Evolutionary conservation across 73 alveolate genomes (phyloP), one percentile per base, ranked within the genome.

Genomic region (Uronychia binucleata): DNA sequence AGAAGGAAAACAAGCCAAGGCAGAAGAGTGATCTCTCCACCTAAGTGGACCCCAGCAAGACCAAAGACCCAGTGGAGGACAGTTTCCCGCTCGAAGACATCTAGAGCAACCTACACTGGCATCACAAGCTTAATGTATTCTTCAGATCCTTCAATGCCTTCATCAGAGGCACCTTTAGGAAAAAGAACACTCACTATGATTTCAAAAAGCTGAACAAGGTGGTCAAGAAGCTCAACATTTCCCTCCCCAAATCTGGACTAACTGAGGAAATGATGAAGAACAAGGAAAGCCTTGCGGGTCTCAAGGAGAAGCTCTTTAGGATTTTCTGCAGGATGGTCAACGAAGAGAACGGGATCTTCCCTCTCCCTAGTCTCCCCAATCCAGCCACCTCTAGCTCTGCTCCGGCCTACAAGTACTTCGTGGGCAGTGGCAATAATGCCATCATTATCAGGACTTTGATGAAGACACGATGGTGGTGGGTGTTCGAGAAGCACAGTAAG

Each of bases 391-490:
- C 31, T 0, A 30, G 77, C 5, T 30, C 27, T 1, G 81, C 57
- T 59, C 75, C 30, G 1, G 60, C 30, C 28, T 81, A 81, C 75
- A 79, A 74, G 67, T 86, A 80, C 46, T 80, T 77, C 58, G 74
- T 88, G 77, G 90, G 91, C 14, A 34, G 78, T 14, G 94, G 94
- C 1, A 88, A 88, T 59, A 88, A 88, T 59, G 58, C 91, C 25
- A 13, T 34, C n/a, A 19, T 88, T 57, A 88, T 88, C 28, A 82
- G 34, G 80, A 79, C 34, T n/a, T 31, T 85, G 5, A 67, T 88
- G 75, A 88, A 88, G 34, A 27, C 31, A 34, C 59, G 94, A 59
- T 88, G 82, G 83, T 88, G 94, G 94, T 88, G 94, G 94, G 33
- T 75, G 33, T 80, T 60, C 31, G 79, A 81, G 28, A 81, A 88